Base-by-base conservation (phyloP, 345 rosid species). In the Lepidium didymum region DNA sequence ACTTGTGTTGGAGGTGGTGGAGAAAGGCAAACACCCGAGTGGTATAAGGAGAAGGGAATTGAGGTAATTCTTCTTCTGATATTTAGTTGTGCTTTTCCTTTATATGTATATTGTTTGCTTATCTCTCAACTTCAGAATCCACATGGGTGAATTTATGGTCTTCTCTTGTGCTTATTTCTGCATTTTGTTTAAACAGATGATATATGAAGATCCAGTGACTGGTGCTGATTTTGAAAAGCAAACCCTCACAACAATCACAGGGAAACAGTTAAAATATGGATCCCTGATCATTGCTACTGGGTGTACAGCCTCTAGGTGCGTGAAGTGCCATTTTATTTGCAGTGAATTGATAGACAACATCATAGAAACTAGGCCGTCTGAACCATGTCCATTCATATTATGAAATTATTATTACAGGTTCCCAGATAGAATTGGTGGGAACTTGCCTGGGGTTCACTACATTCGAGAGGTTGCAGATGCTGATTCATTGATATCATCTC, bases 1-100 rank as follows among this genome's bases (percentile, higher is more conserved):
- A 93, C 98, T 51, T 88, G 98, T 78, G 97, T 93, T 79, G 97
- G 98, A 67, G 85, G 94, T 64, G 97, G 97, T 47, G 98, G 96
- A 23, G 97, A 90, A 62, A 88, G 97, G 76, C 97, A 90, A 78
- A 88, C 91, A 69, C 88, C 96, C 1, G 96, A 90, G 5, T 90
- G 97, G 97, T 93, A 90, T 53, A 83, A 87, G 74, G 92, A 90
- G 86, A 93, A 93, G 81, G 97, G 98, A 54, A 93, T 93, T 57
- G 97, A 93, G 97, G 98, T 88, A 56, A 45, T 52, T 54, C 6
- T 63, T 41, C 23, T 74, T 35, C 7, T 70, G 47, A 51, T 49
- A 5, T 18, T 13, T 71, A 56, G 70, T 40, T 58, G 13, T 72
- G 21, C 12, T 10, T n/a, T n/a, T n/a, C n/a, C n/a, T n/a, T n/a